Evolutionary conservation across 1,139 yeast genomes (phyloP).

Genomic region (Pneumocystis carinii): DNA sequence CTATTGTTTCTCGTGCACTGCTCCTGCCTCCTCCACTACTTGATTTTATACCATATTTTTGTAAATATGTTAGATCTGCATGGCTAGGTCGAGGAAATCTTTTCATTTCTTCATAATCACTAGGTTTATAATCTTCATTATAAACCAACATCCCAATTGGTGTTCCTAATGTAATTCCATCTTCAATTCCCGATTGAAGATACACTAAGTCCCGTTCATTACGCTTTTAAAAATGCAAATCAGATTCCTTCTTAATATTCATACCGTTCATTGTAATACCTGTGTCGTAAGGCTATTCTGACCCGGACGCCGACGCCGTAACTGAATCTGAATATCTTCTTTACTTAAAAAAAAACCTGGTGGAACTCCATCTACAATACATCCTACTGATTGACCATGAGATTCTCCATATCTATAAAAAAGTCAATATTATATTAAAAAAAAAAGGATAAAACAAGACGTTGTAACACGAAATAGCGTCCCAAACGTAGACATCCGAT

Average conservation of each 20-base stretch:
- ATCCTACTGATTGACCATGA: constrained; percentile 96
- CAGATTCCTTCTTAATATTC: not conserved
- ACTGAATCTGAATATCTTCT: constrained; percentile 83
- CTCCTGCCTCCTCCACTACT: constrained; percentile 96
- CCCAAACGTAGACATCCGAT: constrained; percentile 16
- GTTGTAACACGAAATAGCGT: constrained; percentile 14
- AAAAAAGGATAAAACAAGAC: not conserved
- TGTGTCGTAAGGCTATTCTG: constrained; percentile 88
- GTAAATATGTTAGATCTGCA: constrained; percentile 87
- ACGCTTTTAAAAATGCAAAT: constrained; percentile 24
- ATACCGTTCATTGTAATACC: constrained; percentile 16
- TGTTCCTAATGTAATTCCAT: constrained; percentile 80
- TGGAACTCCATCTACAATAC: constrained; percentile 96
- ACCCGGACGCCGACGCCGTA: constrained; percentile 94
- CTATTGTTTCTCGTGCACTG: constrained; percentile 93
- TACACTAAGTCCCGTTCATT: constrained; percentile 85
- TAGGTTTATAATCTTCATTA: constrained; percentile 93
- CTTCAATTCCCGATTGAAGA: constrained; percentile 89
- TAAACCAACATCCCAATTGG: constrained; percentile 87
- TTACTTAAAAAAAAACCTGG: constrained; percentile 81
- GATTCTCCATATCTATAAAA: constrained; percentile 57
- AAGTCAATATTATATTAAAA: not conserved
- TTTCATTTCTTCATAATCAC: constrained; percentile 77
- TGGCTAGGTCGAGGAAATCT: constrained; percentile 94
- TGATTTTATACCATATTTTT: constrained; percentile 83